These are phyloP conservation scores for Pestalotiopsis sp. DNA, from an alignment of 2,329 filamentous ascomycete genomes.

Conservation along the genomic window DNA sequence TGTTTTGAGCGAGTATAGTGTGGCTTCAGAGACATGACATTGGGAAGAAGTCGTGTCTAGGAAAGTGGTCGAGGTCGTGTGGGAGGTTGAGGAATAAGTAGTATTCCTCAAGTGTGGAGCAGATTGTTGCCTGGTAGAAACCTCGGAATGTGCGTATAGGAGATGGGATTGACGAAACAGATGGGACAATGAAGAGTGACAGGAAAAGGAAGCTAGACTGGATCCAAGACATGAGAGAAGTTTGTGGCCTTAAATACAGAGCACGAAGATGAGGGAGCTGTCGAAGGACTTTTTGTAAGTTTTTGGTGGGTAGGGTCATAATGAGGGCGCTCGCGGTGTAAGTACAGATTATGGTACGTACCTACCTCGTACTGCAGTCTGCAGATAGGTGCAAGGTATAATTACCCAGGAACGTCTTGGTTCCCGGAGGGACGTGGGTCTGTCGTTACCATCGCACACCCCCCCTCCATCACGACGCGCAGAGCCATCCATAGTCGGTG, in stretches of 20 bases:
- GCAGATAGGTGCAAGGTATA: not conserved
- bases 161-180: not conserved
- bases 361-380: not conserved
- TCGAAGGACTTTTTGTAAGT: constrained; percentile 14
- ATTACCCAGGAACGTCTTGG: not conserved
- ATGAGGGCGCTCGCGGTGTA: not conserved
- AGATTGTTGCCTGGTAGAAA: constrained; percentile 12
- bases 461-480: constrained; percentile 2
- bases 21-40: constrained; percentile 18
- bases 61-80: constrained; percentile 3
- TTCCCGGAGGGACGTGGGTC: not conserved
- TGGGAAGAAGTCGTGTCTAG: not conserved
- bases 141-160: not conserved
- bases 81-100: constrained; percentile 12
- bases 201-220: not conserved
- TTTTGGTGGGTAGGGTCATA: constrained; percentile 3
- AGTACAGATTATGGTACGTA: not conserved
- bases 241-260: constrained; percentile 12
- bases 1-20: constrained; percentile 8
- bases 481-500: not conserved
- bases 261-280: constrained; percentile 8
- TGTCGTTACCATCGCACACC: constrained; percentile 1
- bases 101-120: not conserved
- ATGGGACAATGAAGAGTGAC: not conserved
- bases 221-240: not conserved